These are phyloP conservation scores for Tetracentron sinense DNA, from an alignment of 164 flowering plant species.

Conservation along the genomic window DNA sequence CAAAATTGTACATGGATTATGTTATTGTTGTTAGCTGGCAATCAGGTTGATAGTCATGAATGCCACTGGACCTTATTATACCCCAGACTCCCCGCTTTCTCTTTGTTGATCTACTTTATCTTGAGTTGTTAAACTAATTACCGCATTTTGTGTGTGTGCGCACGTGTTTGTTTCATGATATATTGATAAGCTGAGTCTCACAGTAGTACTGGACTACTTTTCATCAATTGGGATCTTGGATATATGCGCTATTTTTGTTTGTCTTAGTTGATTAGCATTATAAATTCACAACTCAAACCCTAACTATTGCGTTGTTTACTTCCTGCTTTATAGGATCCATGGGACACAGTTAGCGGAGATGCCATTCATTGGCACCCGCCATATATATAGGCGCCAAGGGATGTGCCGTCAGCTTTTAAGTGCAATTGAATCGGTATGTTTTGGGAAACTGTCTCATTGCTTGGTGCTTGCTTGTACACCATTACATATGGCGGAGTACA, in stretches of 20 bases:
- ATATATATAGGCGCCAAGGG: conserved; percentile 93
- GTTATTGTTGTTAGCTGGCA: background rate
- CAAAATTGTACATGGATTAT: background rate
- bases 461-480: background rate
- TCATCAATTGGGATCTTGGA: background rate
- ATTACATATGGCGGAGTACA: background rate
- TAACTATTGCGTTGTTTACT: background rate
- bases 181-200: no score
- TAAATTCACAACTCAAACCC: background rate
- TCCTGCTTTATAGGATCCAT: conserved; percentile 59
- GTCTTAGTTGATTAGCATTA: background rate
- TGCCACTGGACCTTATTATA: background rate
- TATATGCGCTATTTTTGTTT: background rate
- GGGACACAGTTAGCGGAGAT: conserved; percentile 91
- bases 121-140: no score
- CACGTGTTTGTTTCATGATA: no score
- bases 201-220: background rate
- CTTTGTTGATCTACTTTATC: background rate
- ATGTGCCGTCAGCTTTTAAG: conserved; percentile 88
- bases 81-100: background rate
- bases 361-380: conserved; percentile 97
- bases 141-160: no score
- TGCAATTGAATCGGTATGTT: conserved; percentile 71
- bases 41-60: background rate
- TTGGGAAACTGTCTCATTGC: background rate